Conservation (phyloP, 2,329 filamentous ascomycete species). For the Aspergillus fumigatiaffinis region DNA sequence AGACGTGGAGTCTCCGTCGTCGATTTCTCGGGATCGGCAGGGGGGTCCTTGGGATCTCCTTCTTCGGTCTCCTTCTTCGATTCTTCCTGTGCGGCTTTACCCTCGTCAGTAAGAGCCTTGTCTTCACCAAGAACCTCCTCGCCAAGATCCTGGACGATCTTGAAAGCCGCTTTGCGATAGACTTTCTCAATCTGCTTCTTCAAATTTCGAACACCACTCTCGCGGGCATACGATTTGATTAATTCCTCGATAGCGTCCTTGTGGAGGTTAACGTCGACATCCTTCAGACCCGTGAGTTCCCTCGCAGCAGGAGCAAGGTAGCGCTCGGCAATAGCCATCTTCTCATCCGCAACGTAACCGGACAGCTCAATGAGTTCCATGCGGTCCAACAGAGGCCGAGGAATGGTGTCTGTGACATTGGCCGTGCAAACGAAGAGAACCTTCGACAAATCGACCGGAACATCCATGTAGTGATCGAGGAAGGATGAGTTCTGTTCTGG, state of each 20-base stretch:
- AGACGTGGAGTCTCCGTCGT: conserved; percentile 61
- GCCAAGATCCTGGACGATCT: conserved; percentile 92
- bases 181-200: conserved; percentile 99
- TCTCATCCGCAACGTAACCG: conserved; percentile 95
- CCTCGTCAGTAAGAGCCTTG: conserved; percentile 78
- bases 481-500: conserved; percentile 98
- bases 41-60: conserved; percentile 59
- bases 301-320: conserved; percentile 94
- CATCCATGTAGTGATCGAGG: conserved; percentile 97
- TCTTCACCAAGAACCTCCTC: conserved; percentile 78
- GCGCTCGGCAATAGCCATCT: conserved; percentile 94
- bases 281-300: conserved; percentile 82
- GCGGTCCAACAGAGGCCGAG: conserved; percentile 83
- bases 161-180: conserved; percentile 92
- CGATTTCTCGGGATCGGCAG: conserved; percentile 40
- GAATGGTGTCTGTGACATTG: conserved; percentile 98
- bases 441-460: conserved; percentile 94
- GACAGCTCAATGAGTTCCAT: conserved; percentile 98
- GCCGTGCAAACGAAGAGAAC: conserved; percentile 98
- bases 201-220: conserved; percentile 92
- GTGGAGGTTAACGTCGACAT: conserved; percentile 82
- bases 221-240: conserved; percentile 97
- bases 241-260: conserved; percentile 89
- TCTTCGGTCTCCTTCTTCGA: conserved; percentile 53
- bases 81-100: conserved; percentile 71